Conservation (phyloP, 352 stramenopile genomes). For the Phytophthora palmivora region DNA sequence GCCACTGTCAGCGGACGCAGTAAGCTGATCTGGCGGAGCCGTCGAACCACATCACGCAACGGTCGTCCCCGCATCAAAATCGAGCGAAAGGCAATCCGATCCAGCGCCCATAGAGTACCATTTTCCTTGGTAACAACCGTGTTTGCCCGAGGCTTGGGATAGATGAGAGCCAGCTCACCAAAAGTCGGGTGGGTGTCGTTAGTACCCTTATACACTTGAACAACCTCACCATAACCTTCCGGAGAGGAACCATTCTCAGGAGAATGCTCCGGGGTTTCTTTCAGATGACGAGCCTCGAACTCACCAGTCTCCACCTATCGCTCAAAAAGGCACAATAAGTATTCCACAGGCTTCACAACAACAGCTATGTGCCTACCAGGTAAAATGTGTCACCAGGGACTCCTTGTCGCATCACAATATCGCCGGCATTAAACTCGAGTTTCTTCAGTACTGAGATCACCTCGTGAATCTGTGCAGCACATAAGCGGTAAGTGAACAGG, state of each 20-base stretch:
- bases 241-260: conserved; percentile 23
- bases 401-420: conserved; percentile 93
- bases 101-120: conserved; percentile 89
- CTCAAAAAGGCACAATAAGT: neutral
- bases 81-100: conserved; percentile 93
- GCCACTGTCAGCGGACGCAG: conserved; percentile 87
- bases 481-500: neutral
- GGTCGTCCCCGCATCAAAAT: conserved; percentile 91
- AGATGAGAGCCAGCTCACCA: conserved; percentile 89
- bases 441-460: conserved; percentile 91
- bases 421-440: conserved; percentile 77
- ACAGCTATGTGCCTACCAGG: conserved; percentile 58
- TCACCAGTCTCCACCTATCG: conserved; percentile 73
- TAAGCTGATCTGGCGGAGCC: conserved; percentile 82
- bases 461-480: conserved; percentile 61
- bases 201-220: conserved; percentile 78
- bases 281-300: conserved; percentile 78
- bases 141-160: conserved; percentile 81
- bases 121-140: conserved; percentile 73
- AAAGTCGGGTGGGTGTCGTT: conserved; percentile 79
- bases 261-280: conserved; percentile 29
- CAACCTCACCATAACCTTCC: conserved; percentile 66
- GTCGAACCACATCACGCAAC: conserved; percentile 80
- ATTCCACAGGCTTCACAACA: neutral
- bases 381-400: conserved; percentile 95